These are phyloP conservation scores for Zasmidium angulare DNA, from an alignment of 2,329 filamentous ascomycete species.

Conservation along the genomic window DNA sequence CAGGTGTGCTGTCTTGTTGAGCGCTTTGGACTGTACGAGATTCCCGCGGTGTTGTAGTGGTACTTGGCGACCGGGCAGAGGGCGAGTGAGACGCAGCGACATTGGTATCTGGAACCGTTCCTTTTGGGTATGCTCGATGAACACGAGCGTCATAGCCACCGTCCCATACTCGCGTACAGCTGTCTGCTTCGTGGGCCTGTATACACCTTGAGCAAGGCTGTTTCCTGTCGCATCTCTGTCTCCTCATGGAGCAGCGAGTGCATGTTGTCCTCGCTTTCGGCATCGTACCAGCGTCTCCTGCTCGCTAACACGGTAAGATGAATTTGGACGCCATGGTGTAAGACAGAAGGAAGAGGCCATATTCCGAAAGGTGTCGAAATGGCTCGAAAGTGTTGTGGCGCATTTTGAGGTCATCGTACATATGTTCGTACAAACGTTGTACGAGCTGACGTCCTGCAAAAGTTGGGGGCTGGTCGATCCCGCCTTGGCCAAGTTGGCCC, in stretches of 20 bases:
- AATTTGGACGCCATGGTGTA: background rate
- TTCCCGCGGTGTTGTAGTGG: background rate
- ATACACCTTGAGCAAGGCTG: constrained; percentile 5
- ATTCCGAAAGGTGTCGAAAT: too few relatives aligned
- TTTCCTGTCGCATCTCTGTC: constrained; percentile 5
- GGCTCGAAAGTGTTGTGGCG: too few relatives aligned
- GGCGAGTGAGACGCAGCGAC: background rate
- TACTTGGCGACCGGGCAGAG: background rate
- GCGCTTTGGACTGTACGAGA: background rate
- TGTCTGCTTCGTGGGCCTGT: background rate
- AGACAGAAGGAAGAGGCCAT: background rate
- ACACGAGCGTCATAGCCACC: constrained; percentile 7
- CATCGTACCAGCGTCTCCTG: background rate
- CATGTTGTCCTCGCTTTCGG: constrained; percentile 6
- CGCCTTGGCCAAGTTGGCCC: too few relatives aligned
- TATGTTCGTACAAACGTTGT: too few relatives aligned
- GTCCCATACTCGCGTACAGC: constrained; percentile 3
- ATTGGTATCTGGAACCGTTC: background rate
- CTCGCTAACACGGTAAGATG: too few relatives aligned
- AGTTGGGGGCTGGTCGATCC: too few relatives aligned
- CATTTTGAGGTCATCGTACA: too few relatives aligned
- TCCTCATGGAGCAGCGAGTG: constrained; percentile 7
- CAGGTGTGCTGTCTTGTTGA: background rate
- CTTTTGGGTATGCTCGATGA: constrained; percentile 1
- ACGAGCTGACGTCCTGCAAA: too few relatives aligned